These are phyloP conservation scores for Arthromyces matolae DNA, from an alignment of 768 basidiomycete species.

Conservation along the genomic window DNA sequence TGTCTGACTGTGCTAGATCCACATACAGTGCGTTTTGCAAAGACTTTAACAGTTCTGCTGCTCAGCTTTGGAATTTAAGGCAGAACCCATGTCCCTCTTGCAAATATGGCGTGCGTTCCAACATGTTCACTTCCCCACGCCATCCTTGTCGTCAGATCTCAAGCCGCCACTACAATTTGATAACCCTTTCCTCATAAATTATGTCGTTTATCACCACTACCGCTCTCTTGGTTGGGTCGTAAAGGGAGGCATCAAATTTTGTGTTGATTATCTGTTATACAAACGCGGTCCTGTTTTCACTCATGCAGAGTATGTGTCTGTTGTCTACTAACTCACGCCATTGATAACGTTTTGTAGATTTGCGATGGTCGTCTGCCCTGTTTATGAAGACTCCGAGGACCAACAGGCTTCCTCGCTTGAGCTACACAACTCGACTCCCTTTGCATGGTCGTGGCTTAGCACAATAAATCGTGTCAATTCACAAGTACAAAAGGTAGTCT, in stretches of 20 bases:
- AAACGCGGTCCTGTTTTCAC: conserved; percentile 92
- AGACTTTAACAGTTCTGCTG: not conserved
- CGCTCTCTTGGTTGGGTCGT: conserved; percentile 96
- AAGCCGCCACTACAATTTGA: conserved; percentile 54
- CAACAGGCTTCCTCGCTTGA: conserved; percentile 58
- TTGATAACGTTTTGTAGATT: conserved; percentile 50
- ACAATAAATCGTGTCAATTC: conserved; percentile 96
- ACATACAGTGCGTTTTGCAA: conserved; percentile 58
- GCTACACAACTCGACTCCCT: conserved; percentile 64
- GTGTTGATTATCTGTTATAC: conserved; percentile 91
- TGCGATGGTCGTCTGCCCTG: conserved; percentile 84
- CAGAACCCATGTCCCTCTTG: conserved; percentile 48
- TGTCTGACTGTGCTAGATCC: conserved; percentile 72
- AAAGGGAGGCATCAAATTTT: conserved; percentile 95
- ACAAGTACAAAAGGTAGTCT: conserved; percentile 98
- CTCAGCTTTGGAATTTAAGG: conserved; percentile 30
- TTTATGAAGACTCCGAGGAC: conserved; percentile 82
- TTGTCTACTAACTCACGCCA: not conserved
- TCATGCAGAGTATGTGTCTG: conserved; percentile 88
- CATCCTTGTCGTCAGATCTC: conserved; percentile 28
- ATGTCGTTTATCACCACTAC: conserved; percentile 91
- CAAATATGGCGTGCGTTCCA: conserved; percentile 69
- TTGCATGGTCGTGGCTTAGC: conserved; percentile 94
- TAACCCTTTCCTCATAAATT: conserved; percentile 90
- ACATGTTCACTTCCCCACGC: conserved; percentile 44